These are phyloP conservation scores for Ambrosiella cleistominuta DNA, from an alignment of 2,329 filamentous ascomycete genomes.

Conservation along the genomic window DNA sequence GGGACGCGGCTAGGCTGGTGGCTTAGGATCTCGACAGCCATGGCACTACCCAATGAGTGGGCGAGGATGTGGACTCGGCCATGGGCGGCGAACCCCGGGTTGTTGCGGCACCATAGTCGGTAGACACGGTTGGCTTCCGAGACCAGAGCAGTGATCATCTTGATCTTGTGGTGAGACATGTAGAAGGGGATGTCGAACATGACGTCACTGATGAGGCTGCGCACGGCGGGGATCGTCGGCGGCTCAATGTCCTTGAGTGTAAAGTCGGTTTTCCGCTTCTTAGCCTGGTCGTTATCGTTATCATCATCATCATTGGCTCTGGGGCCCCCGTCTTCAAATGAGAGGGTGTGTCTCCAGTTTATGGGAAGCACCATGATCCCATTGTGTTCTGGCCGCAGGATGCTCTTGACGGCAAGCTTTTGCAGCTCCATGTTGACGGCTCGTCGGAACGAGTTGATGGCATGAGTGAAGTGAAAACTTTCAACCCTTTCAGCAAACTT, in stretches of 20 bases:
- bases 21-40: conserved; percentile 82
- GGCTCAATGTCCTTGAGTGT: conserved; percentile 79
- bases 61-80: conserved; percentile 85
- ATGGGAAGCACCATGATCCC: conserved; percentile 87
- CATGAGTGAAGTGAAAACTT: conserved; percentile 93
- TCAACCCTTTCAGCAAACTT: conserved; percentile 90
- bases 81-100: conserved; percentile 62
- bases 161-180: conserved; percentile 85
- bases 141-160: conserved; percentile 81
- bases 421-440: conserved; percentile 72
- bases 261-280: conserved; percentile 25
- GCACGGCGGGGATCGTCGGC: conserved; percentile 74
- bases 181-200: conserved; percentile 99
- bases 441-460: conserved; percentile 77
- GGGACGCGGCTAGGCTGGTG: conserved; percentile 64
- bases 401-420: conserved; percentile 53
- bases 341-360: conserved; percentile 83
- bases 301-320: conserved; percentile 37
- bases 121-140: conserved; percentile 92
- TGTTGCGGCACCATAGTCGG: conserved; percentile 83
- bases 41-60: conserved; percentile 84
- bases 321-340: conserved; percentile 62
- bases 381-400: conserved; percentile 56
- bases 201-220: conserved; percentile 85
- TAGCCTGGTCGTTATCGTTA: conserved; percentile 28